A percentile compares a stretch with the other conserved stretches of the same genome.
Conservation (phyloP, 805 yeast species). For the Hanseniaspora singularis region DNA sequence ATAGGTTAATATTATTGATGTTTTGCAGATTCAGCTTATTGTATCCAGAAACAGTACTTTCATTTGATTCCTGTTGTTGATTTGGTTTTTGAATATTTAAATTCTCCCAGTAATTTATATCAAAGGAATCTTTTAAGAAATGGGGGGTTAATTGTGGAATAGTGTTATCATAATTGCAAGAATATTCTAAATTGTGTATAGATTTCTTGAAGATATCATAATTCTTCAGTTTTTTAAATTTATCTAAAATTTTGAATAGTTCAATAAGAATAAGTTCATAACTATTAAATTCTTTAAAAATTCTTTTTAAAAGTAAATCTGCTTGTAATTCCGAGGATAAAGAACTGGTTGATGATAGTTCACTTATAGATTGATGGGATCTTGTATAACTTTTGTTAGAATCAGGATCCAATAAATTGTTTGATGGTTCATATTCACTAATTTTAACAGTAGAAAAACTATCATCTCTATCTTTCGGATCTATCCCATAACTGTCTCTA, state of each 20-base stretch:
- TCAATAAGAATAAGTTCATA: constrained; percentile 25
- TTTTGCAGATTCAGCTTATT: neutral
- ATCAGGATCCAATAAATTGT: no score
- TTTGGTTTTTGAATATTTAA: neutral
- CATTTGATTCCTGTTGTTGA: neutral
- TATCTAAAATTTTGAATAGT: constrained; percentile 24
- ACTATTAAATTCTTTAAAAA: constrained; percentile 25
- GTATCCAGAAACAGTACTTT: neutral
- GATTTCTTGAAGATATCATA: neutral
- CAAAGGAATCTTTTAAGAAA: constrained; percentile 47
- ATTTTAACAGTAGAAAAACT: no score
- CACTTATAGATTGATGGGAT: no score
- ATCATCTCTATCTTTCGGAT: no score
- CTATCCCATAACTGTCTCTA: no score
- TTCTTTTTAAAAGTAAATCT: constrained; percentile 17
- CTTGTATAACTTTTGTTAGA: no score
- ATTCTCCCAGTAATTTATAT: neutral
- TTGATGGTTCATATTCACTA: no score
- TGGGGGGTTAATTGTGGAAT: constrained; percentile 63
- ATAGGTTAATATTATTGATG: neutral
- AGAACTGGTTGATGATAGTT: neutral
- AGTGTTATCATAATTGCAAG: constrained; percentile 12
- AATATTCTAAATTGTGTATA: neutral
- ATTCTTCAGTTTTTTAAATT: constrained; percentile 20
- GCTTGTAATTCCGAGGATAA: constrained; percentile 17